Base-by-base conservation (phyloP, 352 stramenopile genomes). In the Pythium myriotylum region DNA sequence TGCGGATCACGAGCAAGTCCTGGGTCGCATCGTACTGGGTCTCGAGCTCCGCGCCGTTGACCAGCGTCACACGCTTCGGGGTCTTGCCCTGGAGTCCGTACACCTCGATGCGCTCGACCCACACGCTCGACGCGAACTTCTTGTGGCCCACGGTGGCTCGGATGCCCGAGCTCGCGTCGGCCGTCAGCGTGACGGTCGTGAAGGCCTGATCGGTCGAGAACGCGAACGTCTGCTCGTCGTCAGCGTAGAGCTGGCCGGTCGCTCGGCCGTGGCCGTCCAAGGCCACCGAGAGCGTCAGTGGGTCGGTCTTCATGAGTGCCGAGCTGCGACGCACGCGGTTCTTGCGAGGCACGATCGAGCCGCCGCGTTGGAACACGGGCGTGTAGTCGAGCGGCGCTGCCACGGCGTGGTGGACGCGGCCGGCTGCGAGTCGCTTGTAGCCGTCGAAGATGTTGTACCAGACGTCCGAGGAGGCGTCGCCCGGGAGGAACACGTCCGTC, bases 341-440 rank as follows among this genome's bases (percentile, higher is more conserved):
- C 74, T 99, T 98, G 54, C 95, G 84, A 22, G 96, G 84, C 49
- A 99, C 70, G 55, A 99, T 93, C 20, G 82, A 97, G 20, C 97
- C 97, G 33, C 94, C 95, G 53, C 97, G 89, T 62, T 99, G 96
- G 70, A 98, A 99, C 17, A 99, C 96, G 12, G 97, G 97, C 46
- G 98, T 98, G 57, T 89, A 97, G 61, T 99, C 95, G 58, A 98
- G 82, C 10, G 90, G 86, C 16, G 90, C 91, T 23, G 72, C 72
- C 20, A 98, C 76, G 54, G 69, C 70, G n/a, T 71, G 73, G 46
- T 95, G 67, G 26, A 74, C 76, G 54, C 68, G 76, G 24, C 92
- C 74, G 54, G 81, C 73, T 52, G 67, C 69, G 56, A 80, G 67
- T 40, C 72, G 79, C 70, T 79, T 79, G 69, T 85, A 89, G 49